Base-by-base conservation (phyloP, 805 yeast species). In the Tetrapisispora nanseiensis region DNA sequence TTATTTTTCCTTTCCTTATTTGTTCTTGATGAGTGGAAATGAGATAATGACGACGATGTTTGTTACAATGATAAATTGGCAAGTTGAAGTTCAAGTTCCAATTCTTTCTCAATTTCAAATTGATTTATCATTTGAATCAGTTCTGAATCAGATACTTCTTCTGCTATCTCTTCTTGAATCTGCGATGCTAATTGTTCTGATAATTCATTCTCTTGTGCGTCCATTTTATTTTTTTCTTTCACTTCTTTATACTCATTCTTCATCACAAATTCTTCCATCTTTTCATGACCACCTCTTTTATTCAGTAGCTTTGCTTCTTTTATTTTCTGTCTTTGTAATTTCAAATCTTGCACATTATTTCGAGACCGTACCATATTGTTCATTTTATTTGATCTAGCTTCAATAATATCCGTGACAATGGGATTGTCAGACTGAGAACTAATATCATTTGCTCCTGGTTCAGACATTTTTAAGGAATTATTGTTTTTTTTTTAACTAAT, bases 191-290 rank as follows among this genome's bases (percentile, higher is more conserved):
- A 27, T 11, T 54, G 56, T 6, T 46, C 46, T 1, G 56, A 49
- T 4, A 59, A 21, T 18, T 46, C 46, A 3, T 61, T 60, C 37
- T 52, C 51, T 24, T 40, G 28, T 11, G 49, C 44, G 18, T 27
- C 32, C 27, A 12, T 18, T 26, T 30, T 53, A 39, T 4, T 38
- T 18, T 16, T 46, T 39, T 20, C 45, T 28, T 32, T 57, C 57
- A 28, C 42, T 34, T 15, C 23, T 34, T 10, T 44, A 42, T 33
- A 56, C 61, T 11, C 51, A 44, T 11, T 45, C 39, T 23, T 33
- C 57, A 57, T 52, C 4, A 60, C 50, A 32, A 58, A 56, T 6
- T 47, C 36, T 37, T 57, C 62, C 63, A 60, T 58, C 18, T 41
- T 41, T 3, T 48, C 51, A 12, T 46, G 16, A 0, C 64, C 63